Conservation (phyloP, 768 basidiomycete species). For the Trametes villosa region DNA sequence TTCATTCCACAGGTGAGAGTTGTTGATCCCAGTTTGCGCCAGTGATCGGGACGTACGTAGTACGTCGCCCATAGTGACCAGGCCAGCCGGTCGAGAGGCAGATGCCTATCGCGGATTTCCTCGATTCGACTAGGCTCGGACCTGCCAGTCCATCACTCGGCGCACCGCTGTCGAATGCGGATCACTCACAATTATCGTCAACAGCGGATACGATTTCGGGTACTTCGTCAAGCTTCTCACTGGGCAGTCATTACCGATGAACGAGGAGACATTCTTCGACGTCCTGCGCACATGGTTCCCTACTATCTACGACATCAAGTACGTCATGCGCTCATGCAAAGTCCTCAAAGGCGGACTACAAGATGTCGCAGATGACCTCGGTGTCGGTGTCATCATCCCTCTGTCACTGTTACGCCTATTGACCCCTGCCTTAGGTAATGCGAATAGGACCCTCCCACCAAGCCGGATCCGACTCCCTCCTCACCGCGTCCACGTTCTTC, state of each 20-base stretch:
- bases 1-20: slow-evolving; percentile 91
- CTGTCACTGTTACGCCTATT: slow-evolving; percentile 2
- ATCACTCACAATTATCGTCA: neutral
- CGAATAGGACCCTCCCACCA: slow-evolving; percentile 92
- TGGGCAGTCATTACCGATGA: slow-evolving; percentile 81
- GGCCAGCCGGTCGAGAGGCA: slow-evolving; percentile 1
- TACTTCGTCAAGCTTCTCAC: slow-evolving; percentile 96
- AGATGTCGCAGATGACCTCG: slow-evolving; percentile 94
- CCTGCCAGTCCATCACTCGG: neutral
- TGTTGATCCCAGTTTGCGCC: slow-evolving; percentile 18
- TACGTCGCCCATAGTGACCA: slow-evolving; percentile 8
- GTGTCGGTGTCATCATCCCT: slow-evolving; percentile 53
- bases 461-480: slow-evolving; percentile 95
- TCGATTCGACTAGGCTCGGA: neutral
- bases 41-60: slow-evolving; percentile 14
- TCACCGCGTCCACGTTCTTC: slow-evolving; percentile 95
- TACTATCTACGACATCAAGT: slow-evolving; percentile 96
- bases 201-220: slow-evolving; percentile 97
- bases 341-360: slow-evolving; percentile 86
- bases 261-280: slow-evolving; percentile 90
- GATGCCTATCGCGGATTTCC: slow-evolving; percentile 2
- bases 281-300: slow-evolving; percentile 93
- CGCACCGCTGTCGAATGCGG: too few species aligned
- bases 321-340: slow-evolving; percentile 88
- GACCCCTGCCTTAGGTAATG: slow-evolving; percentile 59